Conservation (phyloP, 2,329 filamentous ascomycete genomes). For the Colletotrichum somersetense region DNA sequence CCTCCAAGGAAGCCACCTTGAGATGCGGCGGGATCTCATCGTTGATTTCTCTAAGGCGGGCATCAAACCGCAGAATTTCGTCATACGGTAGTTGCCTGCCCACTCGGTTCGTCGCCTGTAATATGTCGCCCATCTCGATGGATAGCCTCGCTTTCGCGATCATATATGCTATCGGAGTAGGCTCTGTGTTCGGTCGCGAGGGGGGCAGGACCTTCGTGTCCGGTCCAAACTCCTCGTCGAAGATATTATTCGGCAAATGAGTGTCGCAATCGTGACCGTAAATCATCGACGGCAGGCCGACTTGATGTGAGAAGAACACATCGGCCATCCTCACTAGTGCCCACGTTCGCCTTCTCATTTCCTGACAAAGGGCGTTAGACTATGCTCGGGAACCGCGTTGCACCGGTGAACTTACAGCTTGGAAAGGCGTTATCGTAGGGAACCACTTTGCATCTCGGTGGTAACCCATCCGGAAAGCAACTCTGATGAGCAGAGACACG, state of each 20-base stretch:
- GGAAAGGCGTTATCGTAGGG: conserved; percentile 76
- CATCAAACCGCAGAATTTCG: conserved; percentile 73
- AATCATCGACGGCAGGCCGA: conserved; percentile 76
- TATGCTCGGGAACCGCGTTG: no score
- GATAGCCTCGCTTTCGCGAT: conserved; percentile 79
- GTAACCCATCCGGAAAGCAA: conserved; percentile 79
- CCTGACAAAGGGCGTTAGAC: conserved; percentile 54
- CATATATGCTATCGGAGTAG: conserved; percentile 83
- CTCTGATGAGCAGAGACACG: conserved; percentile 65
- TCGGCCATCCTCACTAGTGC: conserved; percentile 79
- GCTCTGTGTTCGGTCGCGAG: conserved; percentile 75
- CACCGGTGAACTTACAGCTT: conserved; percentile 65
- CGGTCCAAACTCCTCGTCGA: conserved; percentile 83
- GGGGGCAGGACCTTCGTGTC: conserved; percentile 76
- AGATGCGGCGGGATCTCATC: conserved; percentile 84
- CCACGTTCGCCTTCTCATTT: conserved; percentile 79
- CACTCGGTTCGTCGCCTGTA: conserved; percentile 72
- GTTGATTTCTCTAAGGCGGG: conserved; percentile 70
- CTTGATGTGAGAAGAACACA: conserved; percentile 81
- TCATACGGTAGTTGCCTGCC: conserved; percentile 71
- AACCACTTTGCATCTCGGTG: conserved; percentile 84
- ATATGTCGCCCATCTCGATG: conserved; percentile 77
- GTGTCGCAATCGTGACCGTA: conserved; percentile 82
- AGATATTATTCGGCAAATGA: conserved; percentile 80
- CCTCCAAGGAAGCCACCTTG: conserved; percentile 79